These are phyloP conservation scores for Mycena filopes DNA, from an alignment of 768 basidiomycete genomes.

Conservation along the genomic window DNA sequence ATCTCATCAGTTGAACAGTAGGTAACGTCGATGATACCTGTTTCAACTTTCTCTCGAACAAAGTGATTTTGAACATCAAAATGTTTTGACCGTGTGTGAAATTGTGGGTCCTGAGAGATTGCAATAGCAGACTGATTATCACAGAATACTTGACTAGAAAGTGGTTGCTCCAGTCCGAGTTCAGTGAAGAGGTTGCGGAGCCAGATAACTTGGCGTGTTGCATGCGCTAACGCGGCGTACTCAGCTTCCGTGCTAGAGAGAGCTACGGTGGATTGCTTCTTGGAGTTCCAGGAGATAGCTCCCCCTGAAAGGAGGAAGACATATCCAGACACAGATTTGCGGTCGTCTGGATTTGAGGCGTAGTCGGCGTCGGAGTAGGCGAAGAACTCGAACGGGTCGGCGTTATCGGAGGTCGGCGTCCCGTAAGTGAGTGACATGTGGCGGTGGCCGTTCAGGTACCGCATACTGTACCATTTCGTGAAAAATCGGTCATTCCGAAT, in stretches of 20 bases:
- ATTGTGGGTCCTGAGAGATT: slow-evolving; percentile 13
- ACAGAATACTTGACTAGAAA: background rate
- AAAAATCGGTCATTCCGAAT: no score
- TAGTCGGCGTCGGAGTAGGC: slow-evolving; percentile 36
- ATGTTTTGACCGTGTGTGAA: slow-evolving; percentile 13
- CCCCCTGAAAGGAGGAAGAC: slow-evolving; percentile 33
- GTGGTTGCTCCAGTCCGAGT: background rate
- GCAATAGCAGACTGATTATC: slow-evolving; percentile 15
- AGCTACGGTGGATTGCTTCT: slow-evolving; percentile 41
- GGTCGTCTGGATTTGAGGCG: slow-evolving; percentile 24
- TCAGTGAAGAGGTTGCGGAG: slow-evolving; percentile 28
- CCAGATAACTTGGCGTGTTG: slow-evolving; percentile 35
- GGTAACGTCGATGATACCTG: slow-evolving; percentile 5
- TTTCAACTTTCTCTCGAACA: slow-evolving; percentile 18
- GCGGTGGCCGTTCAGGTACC: no score
- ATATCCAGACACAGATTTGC: slow-evolving; percentile 31
- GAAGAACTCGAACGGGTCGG: no score
- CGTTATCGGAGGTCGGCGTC: no score
- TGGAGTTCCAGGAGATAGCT: slow-evolving; percentile 41
- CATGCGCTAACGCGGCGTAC: slow-evolving; percentile 41
- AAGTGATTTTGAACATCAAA: slow-evolving; percentile 20
- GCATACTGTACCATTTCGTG: no score
- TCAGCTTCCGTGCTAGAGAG: slow-evolving; percentile 45
- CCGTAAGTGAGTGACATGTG: no score
- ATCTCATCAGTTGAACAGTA: slow-evolving; percentile 20